phyloP scores from a whole-genome alignment of 331 rosid species.

The Acacia pycnantha region DNA sequence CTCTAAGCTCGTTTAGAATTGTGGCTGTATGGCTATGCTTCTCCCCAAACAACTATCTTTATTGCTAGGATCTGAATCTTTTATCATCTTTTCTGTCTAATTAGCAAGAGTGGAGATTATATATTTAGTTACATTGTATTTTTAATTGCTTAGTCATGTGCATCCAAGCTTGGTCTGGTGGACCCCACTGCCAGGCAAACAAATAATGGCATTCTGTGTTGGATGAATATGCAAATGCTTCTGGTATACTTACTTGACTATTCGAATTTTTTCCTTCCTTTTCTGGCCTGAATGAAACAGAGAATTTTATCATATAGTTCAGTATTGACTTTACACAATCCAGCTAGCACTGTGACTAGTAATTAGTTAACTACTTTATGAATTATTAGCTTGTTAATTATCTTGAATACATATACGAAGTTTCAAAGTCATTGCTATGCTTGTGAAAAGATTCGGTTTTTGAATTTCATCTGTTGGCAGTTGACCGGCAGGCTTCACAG shows the following conservation, averaged over 20 bases:
- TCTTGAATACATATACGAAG: too few relatives aligned
- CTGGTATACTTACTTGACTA: too few relatives aligned
- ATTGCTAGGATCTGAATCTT: not conserved
- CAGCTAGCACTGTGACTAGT: not conserved
- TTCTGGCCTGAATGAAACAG: too few relatives aligned
- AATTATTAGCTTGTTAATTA: too few relatives aligned
- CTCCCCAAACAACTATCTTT: too few relatives aligned
- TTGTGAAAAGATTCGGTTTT: too few relatives aligned
- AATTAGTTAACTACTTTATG: too few relatives aligned
- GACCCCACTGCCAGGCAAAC: too few relatives aligned
- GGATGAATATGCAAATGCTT: not conserved
- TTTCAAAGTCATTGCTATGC: too few relatives aligned
- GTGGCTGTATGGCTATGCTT: not conserved
- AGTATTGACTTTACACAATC: not conserved
- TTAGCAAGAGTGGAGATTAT: not conserved
- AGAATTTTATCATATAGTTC: too few relatives aligned
- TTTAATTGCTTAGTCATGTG: not conserved
- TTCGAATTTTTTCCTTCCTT: too few relatives aligned
- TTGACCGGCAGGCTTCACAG: not conserved
- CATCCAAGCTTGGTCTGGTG: not conserved
- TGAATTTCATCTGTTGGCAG: not conserved
- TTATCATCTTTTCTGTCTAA: not conserved
- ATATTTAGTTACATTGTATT: not conserved
- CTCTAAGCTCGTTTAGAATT: not conserved
- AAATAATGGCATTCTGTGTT: not conserved